phyloP scores from a whole-genome alignment of 2,329 filamentous ascomycete species.

The Pseudogymnoascus sp. region DNA sequence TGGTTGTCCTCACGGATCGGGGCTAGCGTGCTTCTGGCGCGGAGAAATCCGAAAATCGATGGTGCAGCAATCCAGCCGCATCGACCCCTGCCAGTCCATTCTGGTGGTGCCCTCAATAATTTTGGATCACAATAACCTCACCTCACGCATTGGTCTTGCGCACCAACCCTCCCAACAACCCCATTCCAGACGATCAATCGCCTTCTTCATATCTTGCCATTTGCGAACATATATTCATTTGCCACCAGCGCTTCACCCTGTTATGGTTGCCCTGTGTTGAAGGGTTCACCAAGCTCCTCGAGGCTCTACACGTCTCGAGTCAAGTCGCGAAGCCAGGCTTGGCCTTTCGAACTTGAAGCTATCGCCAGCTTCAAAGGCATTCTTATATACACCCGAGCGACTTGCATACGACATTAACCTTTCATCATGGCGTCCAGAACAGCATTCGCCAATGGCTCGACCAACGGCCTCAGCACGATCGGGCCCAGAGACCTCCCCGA shows the following conservation, averaged over 20 bases:
- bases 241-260: constrained; percentile 2
- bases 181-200: not conserved
- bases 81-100: constrained; percentile 7
- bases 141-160: constrained; percentile 1
- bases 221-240: not conserved
- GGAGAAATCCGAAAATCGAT: constrained; percentile 6
- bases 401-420: not conserved
- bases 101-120: constrained; percentile 8
- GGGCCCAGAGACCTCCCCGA: constrained; percentile 2
- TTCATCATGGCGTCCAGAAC: not conserved
- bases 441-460: not conserved
- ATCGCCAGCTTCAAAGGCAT: constrained; percentile 6
- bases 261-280: constrained; percentile 7
- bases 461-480: constrained; percentile 4
- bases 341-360: constrained; percentile 5
- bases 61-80: constrained; percentile 4
- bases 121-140: constrained; percentile 10
- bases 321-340: constrained; percentile 10
- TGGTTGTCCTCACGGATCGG: not conserved
- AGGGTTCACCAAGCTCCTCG: constrained; percentile 10
- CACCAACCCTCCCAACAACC: constrained; percentile 4
- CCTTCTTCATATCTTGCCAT: not conserved
- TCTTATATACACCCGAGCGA: constrained; percentile 2
- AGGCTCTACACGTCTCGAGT: constrained; percentile 9
- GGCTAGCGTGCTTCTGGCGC: not conserved